These are phyloP conservation scores for Tolypocladium sp. DNA, from an alignment of 2,329 filamentous ascomycete genomes.

Conservation along the genomic window DNA sequence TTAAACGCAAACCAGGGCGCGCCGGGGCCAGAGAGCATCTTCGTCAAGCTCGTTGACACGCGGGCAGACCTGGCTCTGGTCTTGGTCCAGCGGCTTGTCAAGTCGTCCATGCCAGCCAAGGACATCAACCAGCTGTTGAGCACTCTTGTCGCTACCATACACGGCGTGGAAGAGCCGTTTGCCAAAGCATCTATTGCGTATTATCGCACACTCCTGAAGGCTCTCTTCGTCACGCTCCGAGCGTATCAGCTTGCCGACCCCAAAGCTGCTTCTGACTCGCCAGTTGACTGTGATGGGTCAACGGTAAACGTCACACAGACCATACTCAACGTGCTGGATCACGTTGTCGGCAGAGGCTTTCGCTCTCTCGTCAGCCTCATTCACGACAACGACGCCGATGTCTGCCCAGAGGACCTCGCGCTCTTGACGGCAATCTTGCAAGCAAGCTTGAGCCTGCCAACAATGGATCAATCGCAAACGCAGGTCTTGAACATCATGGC, in stretches of 20 bases:
- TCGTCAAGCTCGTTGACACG: constrained; percentile 64
- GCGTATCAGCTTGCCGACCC: constrained; percentile 40
- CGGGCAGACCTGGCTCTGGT: constrained; percentile 76
- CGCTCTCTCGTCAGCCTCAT: constrained; percentile 70
- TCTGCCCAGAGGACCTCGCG: constrained; percentile 70
- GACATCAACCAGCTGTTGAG: constrained; percentile 43
- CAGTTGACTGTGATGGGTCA: constrained; percentile 22
- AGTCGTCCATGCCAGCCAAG: constrained; percentile 38
- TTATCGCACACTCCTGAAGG: constrained; percentile 74
- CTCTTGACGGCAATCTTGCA: constrained; percentile 84
- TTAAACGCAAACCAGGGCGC: constrained; percentile 66
- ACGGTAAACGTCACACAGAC: constrained; percentile 44
- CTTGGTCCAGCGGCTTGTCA: constrained; percentile 70
- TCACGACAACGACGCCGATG: constrained; percentile 58
- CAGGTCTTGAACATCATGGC: constrained; percentile 64
- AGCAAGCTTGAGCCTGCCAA: constrained; percentile 69
- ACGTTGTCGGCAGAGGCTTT: constrained; percentile 74
- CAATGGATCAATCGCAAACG: constrained; percentile 60
- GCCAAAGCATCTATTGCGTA: constrained; percentile 49
- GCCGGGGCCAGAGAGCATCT: constrained; percentile 71
- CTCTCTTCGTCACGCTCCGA: constrained; percentile 74
- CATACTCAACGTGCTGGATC: constrained; percentile 70
- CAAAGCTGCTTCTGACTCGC: constrained; percentile 19
- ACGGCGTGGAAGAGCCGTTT: constrained; percentile 45
- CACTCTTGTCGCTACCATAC: constrained; percentile 42